Conservation (phyloP, 441 rosid species). For the Populus tomentosa region DNA sequence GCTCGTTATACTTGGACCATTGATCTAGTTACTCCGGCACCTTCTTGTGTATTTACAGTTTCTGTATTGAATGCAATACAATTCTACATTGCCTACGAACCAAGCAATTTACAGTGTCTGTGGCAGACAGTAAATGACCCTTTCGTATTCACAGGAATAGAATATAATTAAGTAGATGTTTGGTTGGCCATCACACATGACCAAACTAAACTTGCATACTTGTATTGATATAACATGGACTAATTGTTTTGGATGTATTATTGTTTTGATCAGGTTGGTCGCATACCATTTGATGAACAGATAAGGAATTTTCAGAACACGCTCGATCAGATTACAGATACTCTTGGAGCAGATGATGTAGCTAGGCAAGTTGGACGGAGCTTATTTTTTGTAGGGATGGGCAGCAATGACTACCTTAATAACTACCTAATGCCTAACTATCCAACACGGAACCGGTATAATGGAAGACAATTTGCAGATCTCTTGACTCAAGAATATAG, state of each 20-base stretch:
- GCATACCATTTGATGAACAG: conserved; percentile 79
- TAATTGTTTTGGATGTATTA: background rate
- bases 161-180: background rate
- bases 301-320: conserved; percentile 76
- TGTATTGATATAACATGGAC: background rate
- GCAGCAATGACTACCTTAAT: conserved; percentile 93
- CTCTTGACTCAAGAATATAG: conserved; percentile 61
- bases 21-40: background rate
- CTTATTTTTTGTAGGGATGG: conserved; percentile 87
- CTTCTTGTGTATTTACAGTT: background rate
- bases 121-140: background rate
- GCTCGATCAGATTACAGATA: conserved; percentile 54
- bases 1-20: too few species aligned
- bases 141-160: background rate
- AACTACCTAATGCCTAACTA: conserved; percentile 94
- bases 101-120: background rate
- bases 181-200: background rate
- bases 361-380: conserved; percentile 47
- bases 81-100: background rate
- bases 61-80: background rate
- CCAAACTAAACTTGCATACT: background rate
- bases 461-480: conserved; percentile 69
- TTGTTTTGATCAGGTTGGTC: conserved; percentile 56
- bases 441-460: conserved; percentile 57
- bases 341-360: conserved; percentile 49